These are phyloP conservation scores for Naganishia sp. DNA, from an alignment of 1,284 basidiomycete genomes.

Conservation along the genomic window DNA sequence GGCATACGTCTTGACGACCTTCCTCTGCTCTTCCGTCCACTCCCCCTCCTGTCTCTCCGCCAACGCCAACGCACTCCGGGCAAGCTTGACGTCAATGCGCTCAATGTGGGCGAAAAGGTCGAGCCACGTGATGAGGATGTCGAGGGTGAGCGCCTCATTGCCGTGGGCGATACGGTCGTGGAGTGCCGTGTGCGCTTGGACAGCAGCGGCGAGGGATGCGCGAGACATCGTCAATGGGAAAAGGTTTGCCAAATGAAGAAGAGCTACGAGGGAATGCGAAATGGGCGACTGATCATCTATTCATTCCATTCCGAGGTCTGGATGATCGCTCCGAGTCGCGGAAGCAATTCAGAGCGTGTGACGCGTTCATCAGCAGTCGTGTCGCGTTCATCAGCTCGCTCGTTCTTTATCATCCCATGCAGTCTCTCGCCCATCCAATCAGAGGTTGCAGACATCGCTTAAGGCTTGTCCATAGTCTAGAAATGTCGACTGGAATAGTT, in stretches of 20 bases:
- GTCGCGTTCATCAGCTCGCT: too few species aligned
- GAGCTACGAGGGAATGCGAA: too few species aligned
- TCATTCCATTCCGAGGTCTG: too few species aligned
- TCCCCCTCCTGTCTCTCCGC: not conserved
- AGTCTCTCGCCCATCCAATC: too few species aligned
- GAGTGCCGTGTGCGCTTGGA: not conserved
- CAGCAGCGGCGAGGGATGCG: not conserved
- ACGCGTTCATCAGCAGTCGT: too few species aligned
- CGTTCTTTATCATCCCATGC: too few species aligned
- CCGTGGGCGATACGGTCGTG: not conserved
- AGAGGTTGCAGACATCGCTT: too few species aligned
- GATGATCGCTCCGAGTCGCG: too few species aligned
- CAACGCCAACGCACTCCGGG: not conserved
- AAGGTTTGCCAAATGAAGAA: not conserved
- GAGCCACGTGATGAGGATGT: not conserved
- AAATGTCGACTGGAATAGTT: too few species aligned
- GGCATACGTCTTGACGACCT: not conserved
- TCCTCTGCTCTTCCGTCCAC: not conserved
- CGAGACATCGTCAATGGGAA: not conserved
- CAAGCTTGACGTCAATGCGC: conserved; percentile 13
- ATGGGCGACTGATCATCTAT: too few species aligned
- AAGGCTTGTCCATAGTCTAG: too few species aligned
- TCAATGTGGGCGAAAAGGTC: conserved; percentile 14
- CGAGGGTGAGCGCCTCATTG: not conserved
- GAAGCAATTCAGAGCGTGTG: too few species aligned